phyloP scores from a whole-genome alignment of 192 early-diverging fungal species.

The Paraglomus brasilianum region DNA sequence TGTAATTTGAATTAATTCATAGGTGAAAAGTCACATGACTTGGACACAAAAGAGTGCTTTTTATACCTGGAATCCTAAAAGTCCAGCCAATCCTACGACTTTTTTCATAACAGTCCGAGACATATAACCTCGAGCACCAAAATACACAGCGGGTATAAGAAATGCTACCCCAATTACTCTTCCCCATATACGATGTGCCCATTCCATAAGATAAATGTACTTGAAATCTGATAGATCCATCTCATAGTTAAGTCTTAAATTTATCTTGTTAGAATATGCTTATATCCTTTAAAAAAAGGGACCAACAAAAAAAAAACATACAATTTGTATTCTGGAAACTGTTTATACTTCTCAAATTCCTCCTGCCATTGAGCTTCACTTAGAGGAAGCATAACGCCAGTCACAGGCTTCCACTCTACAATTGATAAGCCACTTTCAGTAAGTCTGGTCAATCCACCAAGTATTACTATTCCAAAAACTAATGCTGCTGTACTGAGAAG shows the following conservation, averaged over 20 bases:
- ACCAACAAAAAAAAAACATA: slow-evolving; percentile 39
- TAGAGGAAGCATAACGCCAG: slow-evolving; percentile 87
- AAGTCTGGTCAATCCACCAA: slow-evolving; percentile 92
- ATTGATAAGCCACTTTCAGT: slow-evolving; percentile 98
- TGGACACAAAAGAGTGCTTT: not conserved
- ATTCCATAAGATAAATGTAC: slow-evolving; percentile 97
- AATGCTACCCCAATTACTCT: slow-evolving; percentile 87
- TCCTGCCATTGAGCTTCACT: slow-evolving; percentile 83
- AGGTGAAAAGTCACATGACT: not conserved
- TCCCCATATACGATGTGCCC: slow-evolving; percentile 96
- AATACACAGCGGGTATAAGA: slow-evolving; percentile 83
- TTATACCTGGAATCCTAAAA: slow-evolving; percentile 71
- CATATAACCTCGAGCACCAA: slow-evolving; percentile 80
- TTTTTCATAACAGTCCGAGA: slow-evolving; percentile 59
- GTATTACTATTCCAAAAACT: slow-evolving; percentile 89
- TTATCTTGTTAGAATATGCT: too few species aligned
- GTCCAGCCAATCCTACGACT: slow-evolving; percentile 57
- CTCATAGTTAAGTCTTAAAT: slow-evolving; percentile 76
- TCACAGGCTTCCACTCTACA: slow-evolving; percentile 94
- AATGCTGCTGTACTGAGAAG: slow-evolving; percentile 82
- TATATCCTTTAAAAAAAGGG: not conserved
- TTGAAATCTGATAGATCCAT: slow-evolving; percentile 94
- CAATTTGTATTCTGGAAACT: slow-evolving; percentile 96
- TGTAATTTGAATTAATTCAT: slow-evolving; percentile 27
- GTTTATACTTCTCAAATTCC: slow-evolving; percentile 98